phyloP scores from a whole-genome alignment of 1,284 basidiomycete species.

The Coriolopsis trogii region DNA sequence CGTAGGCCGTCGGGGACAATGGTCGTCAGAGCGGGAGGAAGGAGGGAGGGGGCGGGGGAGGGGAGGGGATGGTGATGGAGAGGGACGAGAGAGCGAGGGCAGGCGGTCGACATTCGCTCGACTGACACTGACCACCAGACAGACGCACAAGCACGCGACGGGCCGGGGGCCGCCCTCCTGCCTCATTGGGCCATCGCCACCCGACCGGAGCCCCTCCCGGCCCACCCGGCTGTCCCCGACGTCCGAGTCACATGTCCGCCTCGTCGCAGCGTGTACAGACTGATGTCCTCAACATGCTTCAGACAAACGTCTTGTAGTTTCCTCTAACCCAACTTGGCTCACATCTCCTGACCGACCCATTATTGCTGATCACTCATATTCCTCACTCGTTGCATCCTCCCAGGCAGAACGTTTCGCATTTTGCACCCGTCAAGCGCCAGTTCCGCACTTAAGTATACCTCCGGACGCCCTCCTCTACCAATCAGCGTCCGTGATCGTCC shows the following conservation, averaged over 20 bases:
- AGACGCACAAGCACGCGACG: conserved; percentile 6
- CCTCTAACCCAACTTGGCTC: too few relatives aligned
- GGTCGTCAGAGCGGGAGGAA: neutral
- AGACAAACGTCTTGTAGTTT: too few relatives aligned
- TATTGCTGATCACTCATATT: too few relatives aligned
- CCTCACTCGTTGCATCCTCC: too few relatives aligned
- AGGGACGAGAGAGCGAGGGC: conserved; percentile 4
- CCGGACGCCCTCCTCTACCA: too few relatives aligned
- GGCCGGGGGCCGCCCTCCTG: conserved; percentile 15
- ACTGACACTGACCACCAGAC: neutral
- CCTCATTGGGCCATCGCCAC: conserved; percentile 14
- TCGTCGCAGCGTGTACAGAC: too few relatives aligned
- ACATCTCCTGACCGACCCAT: too few relatives aligned
- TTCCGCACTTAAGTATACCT: too few relatives aligned
- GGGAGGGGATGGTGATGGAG: conserved; percentile 7
- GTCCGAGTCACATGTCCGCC: conserved; percentile 16
- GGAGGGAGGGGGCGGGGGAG: conserved; percentile 7
- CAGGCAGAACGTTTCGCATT: too few relatives aligned
- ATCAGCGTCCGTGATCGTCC: too few relatives aligned
- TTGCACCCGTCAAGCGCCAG: too few relatives aligned
- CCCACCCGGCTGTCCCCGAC: conserved; percentile 10
- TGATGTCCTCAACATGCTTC: too few relatives aligned
- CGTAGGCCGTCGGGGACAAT: neutral
- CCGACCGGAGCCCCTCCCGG: conserved; percentile 15
- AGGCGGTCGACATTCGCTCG: conserved; percentile 3